phyloP scores from a whole-genome alignment of 2,329 filamentous ascomycete genomes.

The Aspergillus sclerotialis region DNA sequence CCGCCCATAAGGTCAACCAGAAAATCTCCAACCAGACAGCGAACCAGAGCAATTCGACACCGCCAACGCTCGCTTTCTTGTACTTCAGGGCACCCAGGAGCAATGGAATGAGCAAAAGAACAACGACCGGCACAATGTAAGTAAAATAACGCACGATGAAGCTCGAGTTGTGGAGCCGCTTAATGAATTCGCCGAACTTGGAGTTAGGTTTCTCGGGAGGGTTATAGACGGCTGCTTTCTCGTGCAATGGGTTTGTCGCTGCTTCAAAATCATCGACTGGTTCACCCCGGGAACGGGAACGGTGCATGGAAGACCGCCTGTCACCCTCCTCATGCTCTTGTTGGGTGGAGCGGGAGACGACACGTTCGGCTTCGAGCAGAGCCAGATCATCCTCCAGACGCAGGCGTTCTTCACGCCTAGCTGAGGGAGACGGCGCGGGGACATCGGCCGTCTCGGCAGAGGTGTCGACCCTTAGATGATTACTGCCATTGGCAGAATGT shows the following conservation, averaged over 20 bases:
- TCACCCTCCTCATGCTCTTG: slow-evolving; percentile 22
- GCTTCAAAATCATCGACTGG: slow-evolving; percentile 60
- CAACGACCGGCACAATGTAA: slow-evolving; percentile 60
- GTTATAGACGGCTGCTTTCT: slow-evolving; percentile 58
- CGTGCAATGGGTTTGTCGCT: slow-evolving; percentile 62
- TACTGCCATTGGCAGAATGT: slow-evolving; percentile 8
- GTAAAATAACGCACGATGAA: slow-evolving; percentile 63
- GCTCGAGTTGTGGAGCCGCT: slow-evolving; percentile 58
- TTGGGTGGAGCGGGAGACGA: slow-evolving; percentile 42
- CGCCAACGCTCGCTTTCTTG: slow-evolving; percentile 59
- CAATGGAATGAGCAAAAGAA: slow-evolving; percentile 61
- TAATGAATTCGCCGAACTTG: slow-evolving; percentile 57
- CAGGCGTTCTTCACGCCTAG: slow-evolving; percentile 52
- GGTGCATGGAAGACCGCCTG: slow-evolving; percentile 41
- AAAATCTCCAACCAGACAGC: slow-evolving; percentile 91
- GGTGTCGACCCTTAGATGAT: slow-evolving; percentile 22
- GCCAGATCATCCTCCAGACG: slow-evolving; percentile 60
- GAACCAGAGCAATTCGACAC: slow-evolving; percentile 80
- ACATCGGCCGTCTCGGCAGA: slow-evolving; percentile 8
- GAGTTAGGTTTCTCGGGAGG: slow-evolving; percentile 58
- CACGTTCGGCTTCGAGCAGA: slow-evolving; percentile 58
- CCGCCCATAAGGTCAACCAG: slow-evolving; percentile 86
- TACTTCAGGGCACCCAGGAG: slow-evolving; percentile 58
- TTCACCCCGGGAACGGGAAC: slow-evolving; percentile 49
- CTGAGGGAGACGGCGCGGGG: slow-evolving; percentile 43